A percentile compares a stretch with the other conserved stretches of the same genome.
Conservation (phyloP, 2,329 filamentous ascomycete species). For the Colletotrichum truncatum region DNA sequence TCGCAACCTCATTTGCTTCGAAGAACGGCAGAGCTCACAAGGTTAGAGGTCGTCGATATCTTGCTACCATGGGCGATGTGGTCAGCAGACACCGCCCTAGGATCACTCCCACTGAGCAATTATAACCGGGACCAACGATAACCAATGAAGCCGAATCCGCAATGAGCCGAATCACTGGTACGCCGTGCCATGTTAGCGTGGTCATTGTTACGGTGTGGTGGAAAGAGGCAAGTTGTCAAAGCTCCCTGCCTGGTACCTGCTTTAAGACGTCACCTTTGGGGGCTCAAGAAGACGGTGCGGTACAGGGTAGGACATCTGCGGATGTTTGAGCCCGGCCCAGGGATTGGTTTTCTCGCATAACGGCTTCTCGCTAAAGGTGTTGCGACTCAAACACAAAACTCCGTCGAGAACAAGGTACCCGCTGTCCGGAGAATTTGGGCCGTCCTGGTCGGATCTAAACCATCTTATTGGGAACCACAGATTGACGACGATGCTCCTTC, state of each 20-base stretch:
- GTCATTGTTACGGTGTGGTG: background rate
- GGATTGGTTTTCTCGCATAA: constrained; percentile 16
- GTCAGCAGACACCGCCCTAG: background rate
- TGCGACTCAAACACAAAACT: background rate
- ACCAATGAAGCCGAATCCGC: constrained; percentile 8
- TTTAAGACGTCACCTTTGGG: background rate
- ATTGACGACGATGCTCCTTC: background rate
- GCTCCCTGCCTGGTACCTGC: background rate
- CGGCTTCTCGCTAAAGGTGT: constrained; percentile 7
- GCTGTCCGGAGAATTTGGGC: constrained; percentile 23
- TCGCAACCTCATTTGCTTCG: background rate
- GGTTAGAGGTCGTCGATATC: background rate
- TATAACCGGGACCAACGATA: background rate
- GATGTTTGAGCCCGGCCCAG: background rate
- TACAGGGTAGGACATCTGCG: background rate
- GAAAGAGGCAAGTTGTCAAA: background rate
- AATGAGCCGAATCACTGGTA: background rate
- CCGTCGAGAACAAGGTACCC: constrained; percentile 11
- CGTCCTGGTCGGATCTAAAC: constrained; percentile 16
- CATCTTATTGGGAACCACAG: constrained; percentile 12
- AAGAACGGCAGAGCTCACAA: background rate
- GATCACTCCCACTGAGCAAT: background rate
- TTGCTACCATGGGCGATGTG: background rate
- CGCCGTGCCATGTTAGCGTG: background rate
- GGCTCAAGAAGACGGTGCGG: background rate